Evolutionary conservation across 495 filamentous ascomycete genomes (phyloP).

Genomic region (Penicillium argentinense): DNA sequence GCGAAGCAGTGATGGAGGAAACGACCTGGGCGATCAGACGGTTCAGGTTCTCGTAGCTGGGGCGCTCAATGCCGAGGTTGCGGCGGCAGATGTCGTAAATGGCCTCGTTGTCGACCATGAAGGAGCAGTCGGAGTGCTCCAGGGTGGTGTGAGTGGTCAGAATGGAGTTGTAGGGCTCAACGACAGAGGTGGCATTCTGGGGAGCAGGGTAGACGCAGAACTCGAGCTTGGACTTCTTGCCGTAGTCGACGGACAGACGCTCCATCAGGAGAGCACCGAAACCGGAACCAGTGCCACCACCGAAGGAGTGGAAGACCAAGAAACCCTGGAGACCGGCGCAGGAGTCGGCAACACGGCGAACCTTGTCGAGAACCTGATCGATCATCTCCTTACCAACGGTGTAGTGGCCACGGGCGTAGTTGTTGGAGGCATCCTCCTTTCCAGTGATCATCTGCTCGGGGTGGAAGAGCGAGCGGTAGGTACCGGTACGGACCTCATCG

Average conservation of each 20-base stretch:
- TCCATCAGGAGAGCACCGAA: constrained; percentile 98
- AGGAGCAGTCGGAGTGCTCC: constrained; percentile 98
- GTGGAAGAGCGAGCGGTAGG: constrained; percentile 96
- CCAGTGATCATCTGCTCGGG: constrained; percentile 98
- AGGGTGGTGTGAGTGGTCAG: constrained; percentile 98
- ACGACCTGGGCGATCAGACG: constrained; percentile 98
- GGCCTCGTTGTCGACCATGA: constrained; percentile 99
- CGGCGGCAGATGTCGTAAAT: constrained; percentile 99
- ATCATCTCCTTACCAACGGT: constrained; percentile 99
- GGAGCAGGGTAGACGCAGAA: constrained; percentile 99
- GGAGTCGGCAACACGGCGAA: constrained; percentile 93
- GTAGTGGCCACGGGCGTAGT: constrained; percentile 98
- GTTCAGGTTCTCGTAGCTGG: constrained; percentile 98
- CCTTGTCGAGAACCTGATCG: constrained; percentile 93
- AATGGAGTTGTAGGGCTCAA: constrained; percentile 99
- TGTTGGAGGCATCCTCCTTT: constrained; percentile 99
- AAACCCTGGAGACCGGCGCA: constrained; percentile 98
- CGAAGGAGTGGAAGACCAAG: constrained; percentile 99
- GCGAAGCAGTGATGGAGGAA: constrained; percentile 96
- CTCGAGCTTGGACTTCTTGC: constrained; percentile 99
- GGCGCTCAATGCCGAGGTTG: constrained; percentile 94
- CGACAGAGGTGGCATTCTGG: constrained; percentile 92
- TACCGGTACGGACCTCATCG: constrained; percentile 97
- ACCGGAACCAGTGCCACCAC: constrained; percentile 96
- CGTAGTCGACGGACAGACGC: constrained; percentile 95